Evolutionary conservation across 1,284 basidiomycete species (phyloP).

Genomic region (Cryptococcus sp.): DNA sequence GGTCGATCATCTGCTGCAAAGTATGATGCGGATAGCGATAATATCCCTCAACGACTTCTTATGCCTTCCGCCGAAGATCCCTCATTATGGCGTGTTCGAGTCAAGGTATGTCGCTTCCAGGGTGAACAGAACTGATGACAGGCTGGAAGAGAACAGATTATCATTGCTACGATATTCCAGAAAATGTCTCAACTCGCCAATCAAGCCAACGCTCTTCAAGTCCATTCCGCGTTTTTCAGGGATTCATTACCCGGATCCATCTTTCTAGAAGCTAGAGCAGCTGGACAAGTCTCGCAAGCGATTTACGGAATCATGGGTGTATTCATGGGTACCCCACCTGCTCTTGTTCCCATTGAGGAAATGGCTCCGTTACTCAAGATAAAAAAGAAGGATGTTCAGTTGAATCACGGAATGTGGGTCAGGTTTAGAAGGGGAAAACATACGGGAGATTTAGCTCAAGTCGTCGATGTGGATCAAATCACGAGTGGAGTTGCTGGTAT

Average conservation of each 20-base stretch:
- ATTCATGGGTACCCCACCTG: slow-evolving; percentile 69
- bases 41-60: slow-evolving; percentile 87
- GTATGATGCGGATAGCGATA: slow-evolving; percentile 86
- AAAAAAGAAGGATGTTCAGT: slow-evolving; percentile 84
- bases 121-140: slow-evolving; percentile 37
- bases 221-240: slow-evolving; percentile 90
- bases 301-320: slow-evolving; percentile 88
- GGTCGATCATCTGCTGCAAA: slow-evolving; percentile 61
- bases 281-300: slow-evolving; percentile 80
- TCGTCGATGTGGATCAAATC: slow-evolving; percentile 91
- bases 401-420: slow-evolving; percentile 89
- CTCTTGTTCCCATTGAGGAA: slow-evolving; percentile 92
- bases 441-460: slow-evolving; percentile 89
- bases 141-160: slow-evolving; percentile 86
- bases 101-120: slow-evolving; percentile 62
- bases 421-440: slow-evolving; percentile 92
- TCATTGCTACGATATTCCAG: slow-evolving; percentile 90
- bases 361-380: slow-evolving; percentile 96
- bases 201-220: slow-evolving; percentile 65
- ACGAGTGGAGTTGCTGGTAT: slow-evolving; percentile 67
- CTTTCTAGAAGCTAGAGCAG: slow-evolving; percentile 88
- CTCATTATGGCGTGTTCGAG: slow-evolving; percentile 90
- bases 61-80: slow-evolving; percentile 98
- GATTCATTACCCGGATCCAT: slow-evolving; percentile 93
- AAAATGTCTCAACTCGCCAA: slow-evolving; percentile 60